phyloP scores from a whole-genome alignment of 148 eudicot genomes.

The Rhododendron ferrugineum region DNA sequence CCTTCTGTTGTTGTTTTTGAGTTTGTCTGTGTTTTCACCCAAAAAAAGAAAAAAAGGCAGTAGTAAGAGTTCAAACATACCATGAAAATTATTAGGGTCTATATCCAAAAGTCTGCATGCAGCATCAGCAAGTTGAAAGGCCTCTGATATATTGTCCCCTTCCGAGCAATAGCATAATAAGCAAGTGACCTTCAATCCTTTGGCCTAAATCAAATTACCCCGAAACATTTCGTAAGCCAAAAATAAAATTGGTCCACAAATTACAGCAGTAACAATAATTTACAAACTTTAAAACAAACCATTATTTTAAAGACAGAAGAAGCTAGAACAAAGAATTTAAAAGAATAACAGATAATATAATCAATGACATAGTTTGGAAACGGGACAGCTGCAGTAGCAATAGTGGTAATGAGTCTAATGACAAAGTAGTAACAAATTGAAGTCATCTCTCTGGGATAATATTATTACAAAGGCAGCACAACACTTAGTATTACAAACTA shows the following conservation, averaged over 20 bases:
- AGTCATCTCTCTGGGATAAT: background rate
- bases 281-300: background rate
- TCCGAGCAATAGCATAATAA: conserved; percentile 92
- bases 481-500: background rate
- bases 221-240: conserved; percentile 4
- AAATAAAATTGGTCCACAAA: background rate
- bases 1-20: background rate
- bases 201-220: conserved; percentile 45
- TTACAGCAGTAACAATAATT: background rate
- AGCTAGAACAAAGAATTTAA: background rate
- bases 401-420: background rate
- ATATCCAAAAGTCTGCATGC: conserved; percentile 50
- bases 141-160: conserved; percentile 93
- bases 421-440: background rate
- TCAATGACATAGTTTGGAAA: background rate
- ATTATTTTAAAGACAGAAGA: background rate
- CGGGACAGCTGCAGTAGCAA: background rate
- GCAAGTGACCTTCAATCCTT: conserved; percentile 92
- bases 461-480: background rate
- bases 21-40: background rate
- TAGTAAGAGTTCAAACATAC: conserved; percentile 29
- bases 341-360: background rate
- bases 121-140: conserved; percentile 79
- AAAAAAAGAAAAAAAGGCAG: background rate
- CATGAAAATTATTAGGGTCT: conserved; percentile 26